These are phyloP conservation scores for Septoria petroselini DNA, from an alignment of 2,329 filamentous ascomycete species.

Conservation along the genomic window DNA sequence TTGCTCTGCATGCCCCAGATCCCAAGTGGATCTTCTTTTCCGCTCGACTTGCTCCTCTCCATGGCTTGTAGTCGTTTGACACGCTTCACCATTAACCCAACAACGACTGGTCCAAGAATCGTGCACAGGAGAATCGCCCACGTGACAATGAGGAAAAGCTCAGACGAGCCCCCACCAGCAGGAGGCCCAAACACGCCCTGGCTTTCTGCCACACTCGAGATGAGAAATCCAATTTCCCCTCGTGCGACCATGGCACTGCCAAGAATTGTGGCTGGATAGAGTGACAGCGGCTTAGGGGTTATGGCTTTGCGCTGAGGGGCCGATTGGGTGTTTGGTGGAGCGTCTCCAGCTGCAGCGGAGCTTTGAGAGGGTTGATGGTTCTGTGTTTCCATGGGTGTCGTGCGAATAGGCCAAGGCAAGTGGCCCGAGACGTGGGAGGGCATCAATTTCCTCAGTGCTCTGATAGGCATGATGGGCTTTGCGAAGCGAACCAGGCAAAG, in stretches of 20 bases:
- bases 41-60: slow-evolving; percentile 12
- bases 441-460: neutral
- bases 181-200: slow-evolving; percentile 47
- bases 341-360: neutral
- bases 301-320: slow-evolving; percentile 5
- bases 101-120: slow-evolving; percentile 52
- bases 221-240: slow-evolving; percentile 78
- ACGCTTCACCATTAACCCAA: slow-evolving; percentile 50
- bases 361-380: too few relatives aligned
- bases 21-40: slow-evolving; percentile 22
- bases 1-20: neutral
- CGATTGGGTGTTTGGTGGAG: neutral
- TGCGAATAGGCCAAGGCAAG: too few relatives aligned
- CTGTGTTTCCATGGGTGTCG: too few relatives aligned
- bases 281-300: slow-evolving; percentile 53
- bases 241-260: slow-evolving; percentile 69
- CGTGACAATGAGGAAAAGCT: slow-evolving; percentile 53
- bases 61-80: slow-evolving; percentile 43
- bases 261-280: slow-evolving; percentile 66
- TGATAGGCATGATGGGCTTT: neutral
- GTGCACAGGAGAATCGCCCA: slow-evolving; percentile 58
- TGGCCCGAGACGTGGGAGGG: neutral
- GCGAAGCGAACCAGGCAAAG: slow-evolving; percentile 43
- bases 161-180: slow-evolving; percentile 27
- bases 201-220: slow-evolving; percentile 64